Conservation (phyloP, 148 eudicot species). For the Cornus florida region DNA sequence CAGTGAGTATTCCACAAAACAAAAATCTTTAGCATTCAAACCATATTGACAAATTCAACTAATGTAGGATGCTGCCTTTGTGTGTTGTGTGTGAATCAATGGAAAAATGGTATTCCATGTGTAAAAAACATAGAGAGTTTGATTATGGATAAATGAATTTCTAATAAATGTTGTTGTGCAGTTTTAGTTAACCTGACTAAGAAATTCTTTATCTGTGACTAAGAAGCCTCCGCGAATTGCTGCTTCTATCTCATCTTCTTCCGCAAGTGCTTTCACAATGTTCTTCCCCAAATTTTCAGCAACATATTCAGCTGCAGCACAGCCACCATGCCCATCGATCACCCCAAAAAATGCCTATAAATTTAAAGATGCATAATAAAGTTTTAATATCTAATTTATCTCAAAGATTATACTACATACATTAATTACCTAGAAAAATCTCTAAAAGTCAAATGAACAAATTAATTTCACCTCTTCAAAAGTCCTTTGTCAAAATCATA, state of each 20-base stretch:
- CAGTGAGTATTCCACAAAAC: no score
- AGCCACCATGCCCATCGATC: constrained; percentile 75
- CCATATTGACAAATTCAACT: no score
- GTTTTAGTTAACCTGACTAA: constrained; percentile 38
- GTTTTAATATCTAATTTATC: neutral
- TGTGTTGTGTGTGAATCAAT: no score
- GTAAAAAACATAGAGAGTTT: no score
- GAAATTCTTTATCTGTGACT: constrained; percentile 50
- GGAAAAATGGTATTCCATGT: no score
- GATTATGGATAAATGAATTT: no score
- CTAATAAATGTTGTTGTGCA: neutral
- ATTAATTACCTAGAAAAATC: neutral
- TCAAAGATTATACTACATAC: no score
- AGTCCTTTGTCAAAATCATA: no score
- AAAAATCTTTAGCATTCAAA: no score
- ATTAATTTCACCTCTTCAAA: neutral
- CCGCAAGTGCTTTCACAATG: constrained; percentile 29
- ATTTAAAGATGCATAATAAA: no score
- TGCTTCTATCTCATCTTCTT: constrained; percentile 28
- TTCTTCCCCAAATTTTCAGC: constrained; percentile 51
- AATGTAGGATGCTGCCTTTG: no score
- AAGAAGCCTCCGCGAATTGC: constrained; percentile 46
- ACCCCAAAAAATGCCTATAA: constrained; percentile 65
- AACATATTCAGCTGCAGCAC: constrained; percentile 58
- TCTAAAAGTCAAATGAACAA: no score